Evolutionary conservation across 1,284 basidiomycete species (phyloP).

Genomic region (Earliella scabrosa): DNA sequence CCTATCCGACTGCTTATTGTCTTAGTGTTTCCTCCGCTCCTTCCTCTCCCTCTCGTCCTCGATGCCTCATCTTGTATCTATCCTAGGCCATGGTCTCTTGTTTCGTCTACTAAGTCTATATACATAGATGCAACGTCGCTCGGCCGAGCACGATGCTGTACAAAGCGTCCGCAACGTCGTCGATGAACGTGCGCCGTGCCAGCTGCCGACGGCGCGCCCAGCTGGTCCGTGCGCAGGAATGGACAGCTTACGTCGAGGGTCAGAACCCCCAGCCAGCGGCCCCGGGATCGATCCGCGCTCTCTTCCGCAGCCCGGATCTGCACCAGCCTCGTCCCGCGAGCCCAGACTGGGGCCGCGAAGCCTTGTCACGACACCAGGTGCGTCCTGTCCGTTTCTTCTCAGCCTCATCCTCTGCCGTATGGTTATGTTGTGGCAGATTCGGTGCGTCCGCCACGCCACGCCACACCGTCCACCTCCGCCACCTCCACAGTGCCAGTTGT

Average conservation of each 20-base stretch:
- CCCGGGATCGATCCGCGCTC: conserved; percentile 10
- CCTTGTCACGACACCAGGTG: neutral
- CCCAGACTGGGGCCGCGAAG: neutral
- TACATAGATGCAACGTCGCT: conserved; percentile 25
- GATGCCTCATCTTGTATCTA: conserved; percentile 27
- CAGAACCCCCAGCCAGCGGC: conserved; percentile 14
- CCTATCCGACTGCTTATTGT: conserved; percentile 9
- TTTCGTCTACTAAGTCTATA: conserved; percentile 26
- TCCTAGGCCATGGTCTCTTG: conserved; percentile 18
- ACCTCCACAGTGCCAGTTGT: too few relatives aligned
- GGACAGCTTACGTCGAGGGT: conserved; percentile 21
- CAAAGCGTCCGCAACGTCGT: neutral
- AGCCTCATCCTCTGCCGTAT: neutral
- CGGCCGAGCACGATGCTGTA: conserved; percentile 1
- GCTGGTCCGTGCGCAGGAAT: conserved; percentile 24
- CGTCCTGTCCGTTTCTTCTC: neutral
- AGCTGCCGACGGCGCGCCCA: neutral
- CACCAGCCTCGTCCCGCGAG: neutral
- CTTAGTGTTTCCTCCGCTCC: conserved; percentile 1
- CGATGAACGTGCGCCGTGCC: conserved; percentile 6
- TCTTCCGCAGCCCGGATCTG: conserved; percentile 12
- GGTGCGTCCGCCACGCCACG: neutral
- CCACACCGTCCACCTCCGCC: neutral
- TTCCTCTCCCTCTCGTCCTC: conserved; percentile 3
- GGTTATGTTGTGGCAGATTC: conserved; percentile 2